Percentiles rank a stretch among this genome's conserved stretches.
phyloP scores from a whole-genome alignment of 495 filamentous ascomycete genomes.

The Chaetomium cochliodes region DNA sequence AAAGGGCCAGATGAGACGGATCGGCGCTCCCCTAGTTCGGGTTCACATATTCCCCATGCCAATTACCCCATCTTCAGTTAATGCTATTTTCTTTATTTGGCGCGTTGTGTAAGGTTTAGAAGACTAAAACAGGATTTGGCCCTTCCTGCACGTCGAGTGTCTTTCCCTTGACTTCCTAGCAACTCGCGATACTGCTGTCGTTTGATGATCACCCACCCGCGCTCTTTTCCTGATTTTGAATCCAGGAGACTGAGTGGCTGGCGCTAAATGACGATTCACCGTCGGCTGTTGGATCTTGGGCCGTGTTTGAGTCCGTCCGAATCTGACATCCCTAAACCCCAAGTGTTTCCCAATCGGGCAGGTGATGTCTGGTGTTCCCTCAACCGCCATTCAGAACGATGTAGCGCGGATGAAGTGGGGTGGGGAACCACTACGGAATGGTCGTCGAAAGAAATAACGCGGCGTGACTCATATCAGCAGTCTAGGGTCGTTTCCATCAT shows the following conservation, averaged over 20 bases:
- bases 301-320: not conserved
- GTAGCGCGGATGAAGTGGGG: not conserved
- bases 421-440: not conserved
- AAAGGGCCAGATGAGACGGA: slow-evolving; percentile 2
- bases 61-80: not conserved
- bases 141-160: too few relatives aligned
- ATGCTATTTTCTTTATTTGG: not conserved
- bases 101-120: not conserved
- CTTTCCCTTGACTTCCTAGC: too few relatives aligned
- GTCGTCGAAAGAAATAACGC: not conserved
- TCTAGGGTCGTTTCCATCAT: not conserved
- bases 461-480: not conserved
- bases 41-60: not conserved
- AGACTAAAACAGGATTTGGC: not conserved
- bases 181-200: not conserved
- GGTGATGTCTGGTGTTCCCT: not conserved
- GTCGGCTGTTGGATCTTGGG: not conserved
- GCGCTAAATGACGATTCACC: not conserved
- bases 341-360: not conserved
- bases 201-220: not conserved
- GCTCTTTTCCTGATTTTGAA: not conserved
- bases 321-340: not conserved
- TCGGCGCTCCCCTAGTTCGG: not conserved
- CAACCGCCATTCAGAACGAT: not conserved
- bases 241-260: not conserved